These are phyloP conservation scores for Tulasnella sp. DNA, from an alignment of 768 basidiomycete species.

Conservation along the genomic window DNA sequence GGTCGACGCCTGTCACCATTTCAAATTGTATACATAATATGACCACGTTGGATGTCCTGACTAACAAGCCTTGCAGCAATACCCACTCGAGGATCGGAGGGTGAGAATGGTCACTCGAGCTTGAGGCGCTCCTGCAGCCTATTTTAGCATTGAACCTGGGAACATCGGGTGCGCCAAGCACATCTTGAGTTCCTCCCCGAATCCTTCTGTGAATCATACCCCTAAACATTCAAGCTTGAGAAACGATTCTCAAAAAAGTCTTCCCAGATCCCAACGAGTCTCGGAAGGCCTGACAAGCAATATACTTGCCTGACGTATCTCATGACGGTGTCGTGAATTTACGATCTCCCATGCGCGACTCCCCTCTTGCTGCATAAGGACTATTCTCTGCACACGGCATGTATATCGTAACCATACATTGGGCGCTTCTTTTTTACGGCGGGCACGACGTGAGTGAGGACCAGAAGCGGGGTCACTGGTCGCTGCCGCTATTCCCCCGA, in stretches of 20 bases:
- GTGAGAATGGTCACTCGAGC: not conserved
- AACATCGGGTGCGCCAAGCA: not conserved
- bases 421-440: not conserved
- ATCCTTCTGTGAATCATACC: not conserved
- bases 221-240: not conserved
- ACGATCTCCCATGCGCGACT: not conserved
- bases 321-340: not conserved
- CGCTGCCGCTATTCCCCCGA: slow-evolving; percentile 1
- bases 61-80: not conserved
- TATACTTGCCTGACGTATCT: not conserved
- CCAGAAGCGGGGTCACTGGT: not conserved
- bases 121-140: not conserved
- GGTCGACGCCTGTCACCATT: not conserved
- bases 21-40: not conserved
- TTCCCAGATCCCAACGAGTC: not conserved
- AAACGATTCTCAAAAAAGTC: too few relatives aligned
- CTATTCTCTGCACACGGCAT: not conserved
- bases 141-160: not conserved
- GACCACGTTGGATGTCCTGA: not conserved
- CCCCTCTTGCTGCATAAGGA: not conserved
- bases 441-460: not conserved
- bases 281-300: not conserved
- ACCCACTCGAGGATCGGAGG: not conserved
- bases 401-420: not conserved
- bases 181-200: not conserved